phyloP scores from a whole-genome alignment of 163 green algal genomes.

The Chlorella variabilis region DNA sequence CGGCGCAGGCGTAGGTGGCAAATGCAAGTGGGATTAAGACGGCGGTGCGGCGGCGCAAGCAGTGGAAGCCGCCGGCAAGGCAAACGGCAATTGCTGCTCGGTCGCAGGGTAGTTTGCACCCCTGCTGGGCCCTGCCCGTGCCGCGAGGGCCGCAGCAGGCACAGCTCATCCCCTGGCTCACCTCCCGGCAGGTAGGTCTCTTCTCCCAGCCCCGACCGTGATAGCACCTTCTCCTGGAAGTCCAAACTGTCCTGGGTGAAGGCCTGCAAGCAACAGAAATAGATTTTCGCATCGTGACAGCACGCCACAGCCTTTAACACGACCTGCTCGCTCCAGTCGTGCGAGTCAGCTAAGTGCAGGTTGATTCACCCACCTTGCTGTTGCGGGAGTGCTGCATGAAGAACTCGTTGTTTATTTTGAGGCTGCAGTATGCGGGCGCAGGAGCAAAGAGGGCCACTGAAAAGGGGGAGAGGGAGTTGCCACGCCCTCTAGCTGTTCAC shows the following conservation, averaged over 20 bases:
- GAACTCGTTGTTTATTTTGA: conserved; percentile 34
- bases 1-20: neutral
- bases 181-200: conserved; percentile 88
- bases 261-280: conserved; percentile 11
- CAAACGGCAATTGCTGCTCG: too few species aligned
- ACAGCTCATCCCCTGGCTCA: conserved; percentile 5
- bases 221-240: conserved; percentile 93
- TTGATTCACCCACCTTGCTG: conserved; percentile 38
- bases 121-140: too few species aligned
- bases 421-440: neutral
- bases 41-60: neutral
- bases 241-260: conserved; percentile 70
- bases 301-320: too few species aligned
- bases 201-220: conserved; percentile 84
- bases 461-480: neutral
- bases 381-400: conserved; percentile 47
- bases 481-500: neutral
- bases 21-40: neutral
- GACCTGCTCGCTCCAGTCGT: too few species aligned
- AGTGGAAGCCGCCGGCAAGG: neutral
- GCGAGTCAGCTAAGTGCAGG: too few species aligned
- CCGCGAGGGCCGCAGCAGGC: too few species aligned
- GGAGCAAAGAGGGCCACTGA: neutral
- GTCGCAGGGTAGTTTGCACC: too few species aligned
- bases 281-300: too few species aligned